Evolutionary conservation across 2,329 filamentous ascomycete genomes (phyloP).

Genomic region (Ophiocordyceps camponoti-saundersi): DNA sequence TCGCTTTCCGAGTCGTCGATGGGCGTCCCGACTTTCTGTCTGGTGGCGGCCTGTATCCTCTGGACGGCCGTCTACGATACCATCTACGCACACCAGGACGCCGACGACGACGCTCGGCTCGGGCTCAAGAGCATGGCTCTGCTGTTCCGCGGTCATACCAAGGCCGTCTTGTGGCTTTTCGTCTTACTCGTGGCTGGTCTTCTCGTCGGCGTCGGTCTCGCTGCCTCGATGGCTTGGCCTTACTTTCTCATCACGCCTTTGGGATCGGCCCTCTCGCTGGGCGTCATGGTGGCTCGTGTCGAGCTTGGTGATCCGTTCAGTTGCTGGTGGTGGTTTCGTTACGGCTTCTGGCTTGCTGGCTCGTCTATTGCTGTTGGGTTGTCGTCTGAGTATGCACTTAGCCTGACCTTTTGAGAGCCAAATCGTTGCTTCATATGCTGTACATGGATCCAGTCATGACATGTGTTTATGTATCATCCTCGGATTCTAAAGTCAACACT

Average conservation of each 20-base stretch:
- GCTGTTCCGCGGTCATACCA: not conserved
- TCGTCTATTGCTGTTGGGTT: not conserved
- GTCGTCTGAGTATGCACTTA: not conserved
- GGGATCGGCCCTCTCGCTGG: not conserved
- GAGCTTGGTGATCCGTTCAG: not conserved
- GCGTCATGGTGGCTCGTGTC: not conserved
- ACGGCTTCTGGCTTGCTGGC: not conserved
- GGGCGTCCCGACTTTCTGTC: constrained; percentile 8
- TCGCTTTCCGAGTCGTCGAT: constrained; percentile 1
- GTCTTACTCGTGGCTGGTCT: not conserved
- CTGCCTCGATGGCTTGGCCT: not conserved
- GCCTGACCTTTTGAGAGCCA: not conserved
- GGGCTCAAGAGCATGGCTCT: constrained; percentile 17
- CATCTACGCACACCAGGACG: constrained; percentile 18
- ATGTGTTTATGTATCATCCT: not conserved
- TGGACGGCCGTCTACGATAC: constrained; percentile 18
- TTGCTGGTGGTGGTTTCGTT: not conserved
- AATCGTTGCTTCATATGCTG: too few species aligned
- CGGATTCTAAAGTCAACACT: not conserved
- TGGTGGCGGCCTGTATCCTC: constrained; percentile 12
- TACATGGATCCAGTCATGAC: too few species aligned
- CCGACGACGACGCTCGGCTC: constrained; percentile 14
- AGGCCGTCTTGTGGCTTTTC: not conserved
- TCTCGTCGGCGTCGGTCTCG: not conserved
- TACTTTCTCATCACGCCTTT: not conserved